Percentiles rank a stretch among this genome's conserved stretches.
phyloP scores from a whole-genome alignment of 23 red algal genomes.

The Gracilaria gracilis region DNA sequence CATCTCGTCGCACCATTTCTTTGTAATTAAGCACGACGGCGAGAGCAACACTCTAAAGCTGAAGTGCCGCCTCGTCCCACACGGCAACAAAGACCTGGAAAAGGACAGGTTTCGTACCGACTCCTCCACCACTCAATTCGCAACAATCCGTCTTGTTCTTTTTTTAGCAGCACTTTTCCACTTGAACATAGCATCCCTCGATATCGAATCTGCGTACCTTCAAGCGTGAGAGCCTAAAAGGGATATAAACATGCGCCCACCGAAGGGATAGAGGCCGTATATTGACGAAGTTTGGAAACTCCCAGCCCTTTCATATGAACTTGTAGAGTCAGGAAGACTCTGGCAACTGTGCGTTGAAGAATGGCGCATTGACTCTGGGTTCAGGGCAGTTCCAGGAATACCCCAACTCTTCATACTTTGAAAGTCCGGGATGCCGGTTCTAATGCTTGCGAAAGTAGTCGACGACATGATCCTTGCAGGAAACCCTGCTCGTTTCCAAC shows the following conservation, averaged over 20 bases:
- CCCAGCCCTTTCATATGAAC: not conserved
- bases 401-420: conserved; percentile 31
- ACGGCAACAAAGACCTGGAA: not conserved
- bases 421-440: not conserved
- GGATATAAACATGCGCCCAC: conserved; percentile 5
- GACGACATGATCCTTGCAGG: not conserved
- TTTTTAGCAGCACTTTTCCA: not conserved
- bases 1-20: conserved; percentile 7
- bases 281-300: conserved; percentile 15
- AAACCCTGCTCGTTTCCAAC: not conserved
- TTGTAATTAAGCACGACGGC: not conserved
- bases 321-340: conserved; percentile 29
- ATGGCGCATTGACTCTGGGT: not conserved
- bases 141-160: not conserved
- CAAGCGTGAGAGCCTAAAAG: not conserved
- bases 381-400: not conserved
- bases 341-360: conserved; percentile 34
- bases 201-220: not conserved
- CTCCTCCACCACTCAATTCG: not conserved
- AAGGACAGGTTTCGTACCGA: not conserved
- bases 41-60: not conserved
- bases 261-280: not conserved
- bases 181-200: not conserved
- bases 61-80: conserved; percentile 13
- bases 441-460: not conserved